Evolutionary conservation across 306 rosid genomes (phyloP).

Genomic region (Glycine soja): DNA sequence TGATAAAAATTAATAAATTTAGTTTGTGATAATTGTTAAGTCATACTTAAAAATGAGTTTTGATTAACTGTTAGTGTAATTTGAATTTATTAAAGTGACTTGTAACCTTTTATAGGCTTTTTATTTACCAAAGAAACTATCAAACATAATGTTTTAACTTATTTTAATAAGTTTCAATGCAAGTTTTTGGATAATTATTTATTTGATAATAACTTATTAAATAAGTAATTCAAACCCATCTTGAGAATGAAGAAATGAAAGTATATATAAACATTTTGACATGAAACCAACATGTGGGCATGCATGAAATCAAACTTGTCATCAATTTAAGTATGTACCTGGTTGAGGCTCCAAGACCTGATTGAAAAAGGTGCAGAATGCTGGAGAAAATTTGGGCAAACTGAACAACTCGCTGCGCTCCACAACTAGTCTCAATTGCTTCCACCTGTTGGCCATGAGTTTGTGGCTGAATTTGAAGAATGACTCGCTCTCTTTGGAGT

Average conservation of each 20-base stretch:
- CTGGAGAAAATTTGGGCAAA: conserved; percentile 65
- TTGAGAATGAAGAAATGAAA: not conserved
- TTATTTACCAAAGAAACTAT: too few species aligned
- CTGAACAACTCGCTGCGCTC: conserved; percentile 60
- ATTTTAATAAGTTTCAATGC: too few species aligned
- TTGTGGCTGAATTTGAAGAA: conserved; percentile 66
- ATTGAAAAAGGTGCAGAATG: conserved; percentile 68
- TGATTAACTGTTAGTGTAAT: too few species aligned
- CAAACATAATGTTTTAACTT: too few species aligned
- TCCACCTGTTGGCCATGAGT: conserved; percentile 78
- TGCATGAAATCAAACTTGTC: too few species aligned
- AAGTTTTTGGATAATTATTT: too few species aligned
- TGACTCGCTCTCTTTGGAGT: conserved; percentile 49
- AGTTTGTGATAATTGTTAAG: too few species aligned
- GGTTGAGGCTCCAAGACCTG: conserved; percentile 69
- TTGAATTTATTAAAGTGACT: not conserved
- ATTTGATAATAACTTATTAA: too few species aligned
- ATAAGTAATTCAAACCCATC: too few species aligned
- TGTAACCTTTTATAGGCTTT: not conserved
- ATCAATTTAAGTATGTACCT: conserved; percentile 52
- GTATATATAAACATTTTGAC: not conserved
- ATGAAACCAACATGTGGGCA: not conserved
- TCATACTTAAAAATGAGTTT: too few species aligned
- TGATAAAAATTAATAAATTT: too few species aligned
- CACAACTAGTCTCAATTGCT: conserved; percentile 62